Percentiles rank a stretch among this genome's conserved stretches.
These are phyloP conservation scores for Colletotrichum sublineola DNA, from an alignment of 2,329 filamentous ascomycete species.

Conservation along the genomic window DNA sequence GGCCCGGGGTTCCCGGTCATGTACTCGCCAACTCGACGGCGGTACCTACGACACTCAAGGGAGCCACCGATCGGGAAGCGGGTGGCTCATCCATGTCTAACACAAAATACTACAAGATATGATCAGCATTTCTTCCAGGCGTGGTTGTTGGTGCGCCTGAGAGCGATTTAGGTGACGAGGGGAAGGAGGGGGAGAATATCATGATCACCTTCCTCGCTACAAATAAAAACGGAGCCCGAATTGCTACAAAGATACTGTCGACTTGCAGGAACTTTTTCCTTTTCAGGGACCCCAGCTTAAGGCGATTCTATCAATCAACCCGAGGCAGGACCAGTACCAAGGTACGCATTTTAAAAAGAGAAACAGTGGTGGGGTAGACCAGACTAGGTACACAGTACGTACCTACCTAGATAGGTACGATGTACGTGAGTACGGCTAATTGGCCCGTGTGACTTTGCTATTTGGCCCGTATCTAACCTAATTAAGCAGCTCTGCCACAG, in stretches of 20 bases:
- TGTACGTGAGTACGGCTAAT: too few relatives aligned
- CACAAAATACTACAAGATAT: not conserved
- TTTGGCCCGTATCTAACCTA: too few relatives aligned
- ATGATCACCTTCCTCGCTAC: not conserved
- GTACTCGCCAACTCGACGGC: constrained; percentile 1
- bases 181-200: not conserved
- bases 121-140: not conserved
- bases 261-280: not conserved
- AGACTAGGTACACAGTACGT: not conserved
- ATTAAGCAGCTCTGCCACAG: too few relatives aligned
- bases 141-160: not conserved
- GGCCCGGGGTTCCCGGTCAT: not conserved
- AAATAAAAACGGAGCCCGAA: not conserved
- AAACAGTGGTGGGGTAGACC: not conserved
- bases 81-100: constrained; percentile 1
- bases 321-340: not conserved
- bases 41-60: not conserved
- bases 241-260: not conserved
- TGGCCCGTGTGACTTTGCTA: too few relatives aligned
- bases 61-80: not conserved
- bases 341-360: not conserved
- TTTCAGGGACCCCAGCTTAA: not conserved
- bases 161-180: not conserved
- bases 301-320: not conserved
- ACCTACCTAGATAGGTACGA: too few relatives aligned